Percentiles rank a stretch among this genome's conserved stretches.
Evolutionary conservation across 495 filamentous ascomycete species (phyloP).

Genomic region (Margaritispora aquatica): DNA sequence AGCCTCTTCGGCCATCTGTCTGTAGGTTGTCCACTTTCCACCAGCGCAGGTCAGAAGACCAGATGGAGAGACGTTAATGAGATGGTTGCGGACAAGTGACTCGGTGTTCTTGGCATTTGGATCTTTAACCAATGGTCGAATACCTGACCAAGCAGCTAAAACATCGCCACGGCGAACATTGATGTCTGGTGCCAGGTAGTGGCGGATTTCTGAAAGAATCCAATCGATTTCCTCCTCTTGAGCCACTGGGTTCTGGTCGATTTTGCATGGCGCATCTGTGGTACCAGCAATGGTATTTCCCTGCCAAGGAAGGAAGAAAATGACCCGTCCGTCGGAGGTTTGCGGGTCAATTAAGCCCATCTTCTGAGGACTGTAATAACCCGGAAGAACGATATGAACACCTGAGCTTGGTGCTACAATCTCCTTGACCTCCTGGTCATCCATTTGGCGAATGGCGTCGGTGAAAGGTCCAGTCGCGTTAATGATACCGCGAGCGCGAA

Average conservation of each 20-base stretch:
- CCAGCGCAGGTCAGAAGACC: slow-evolving; percentile 93
- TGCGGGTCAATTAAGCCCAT: slow-evolving; percentile 96
- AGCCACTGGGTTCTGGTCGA: slow-evolving; percentile 78
- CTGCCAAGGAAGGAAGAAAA: slow-evolving; percentile 99
- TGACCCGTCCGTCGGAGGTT: slow-evolving; percentile 93
- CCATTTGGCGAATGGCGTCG: slow-evolving; percentile 88
- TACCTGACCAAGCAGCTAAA: slow-evolving; percentile 92
- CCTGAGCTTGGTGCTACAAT: slow-evolving; percentile 93
- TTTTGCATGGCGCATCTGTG: slow-evolving; percentile 79
- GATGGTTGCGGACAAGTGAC: slow-evolving; percentile 91
- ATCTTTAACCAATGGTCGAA: slow-evolving; percentile 89
- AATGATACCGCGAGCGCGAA: slow-evolving; percentile 86
- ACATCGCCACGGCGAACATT: slow-evolving; percentile 92
- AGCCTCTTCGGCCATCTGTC: slow-evolving; percentile 96
- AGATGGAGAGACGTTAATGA: slow-evolving; percentile 79
- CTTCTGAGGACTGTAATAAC: slow-evolving; percentile 88
- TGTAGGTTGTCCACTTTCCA: slow-evolving; percentile 98
- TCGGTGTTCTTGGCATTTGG: slow-evolving; percentile 91
- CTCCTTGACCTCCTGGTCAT: slow-evolving; percentile 63
- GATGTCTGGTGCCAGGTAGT: slow-evolving; percentile 89
- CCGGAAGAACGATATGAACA: slow-evolving; percentile 90
- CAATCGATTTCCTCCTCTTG: slow-evolving; percentile 89
- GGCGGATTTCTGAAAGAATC: slow-evolving; percentile 87
- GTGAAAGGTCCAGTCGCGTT: slow-evolving; percentile 97
- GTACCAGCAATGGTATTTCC: slow-evolving; percentile 98